phyloP scores from a whole-genome alignment of 1,284 basidiomycete genomes.

The Pholiota adiposa region DNA sequence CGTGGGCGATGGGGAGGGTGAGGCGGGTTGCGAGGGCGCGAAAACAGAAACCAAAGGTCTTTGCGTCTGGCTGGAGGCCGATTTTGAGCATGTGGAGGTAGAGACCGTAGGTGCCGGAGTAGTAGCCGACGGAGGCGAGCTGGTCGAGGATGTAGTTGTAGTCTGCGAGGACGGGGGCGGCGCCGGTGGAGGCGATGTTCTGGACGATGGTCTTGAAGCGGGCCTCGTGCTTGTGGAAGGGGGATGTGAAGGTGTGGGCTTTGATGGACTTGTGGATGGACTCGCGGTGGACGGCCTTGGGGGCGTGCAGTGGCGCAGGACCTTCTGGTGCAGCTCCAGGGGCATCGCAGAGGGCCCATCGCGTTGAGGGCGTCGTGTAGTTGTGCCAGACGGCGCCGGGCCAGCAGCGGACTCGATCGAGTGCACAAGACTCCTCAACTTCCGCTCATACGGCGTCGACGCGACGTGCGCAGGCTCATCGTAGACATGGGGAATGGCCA shows the following conservation, averaged over 20 bases:
- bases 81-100: slow-evolving; percentile 57
- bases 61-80: slow-evolving; percentile 45
- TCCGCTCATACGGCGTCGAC: neutral
- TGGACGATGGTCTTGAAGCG: slow-evolving; percentile 67
- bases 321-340: slow-evolving; percentile 64
- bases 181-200: slow-evolving; percentile 63
- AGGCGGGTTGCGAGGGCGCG: slow-evolving; percentile 71
- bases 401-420: slow-evolving; percentile 34
- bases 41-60: slow-evolving; percentile 65
- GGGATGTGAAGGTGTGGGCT: slow-evolving; percentile 38
- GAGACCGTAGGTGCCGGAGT: slow-evolving; percentile 58
- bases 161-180: slow-evolving; percentile 59
- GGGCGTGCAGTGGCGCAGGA: slow-evolving; percentile 67
- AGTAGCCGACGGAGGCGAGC: slow-evolving; percentile 73
- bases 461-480: neutral
- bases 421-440: neutral
- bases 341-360: slow-evolving; percentile 55
- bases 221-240: slow-evolving; percentile 57
- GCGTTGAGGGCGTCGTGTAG: slow-evolving; percentile 60
- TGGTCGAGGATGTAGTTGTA: slow-evolving; percentile 76
- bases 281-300: slow-evolving; percentile 47
- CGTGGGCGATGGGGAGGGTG: slow-evolving; percentile 53
- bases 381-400: slow-evolving; percentile 59
- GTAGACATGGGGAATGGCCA: neutral
- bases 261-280: too few species aligned